phyloP scores from a whole-genome alignment of 2,329 filamentous ascomycete genomes.

The Orbilia quercus region DNA sequence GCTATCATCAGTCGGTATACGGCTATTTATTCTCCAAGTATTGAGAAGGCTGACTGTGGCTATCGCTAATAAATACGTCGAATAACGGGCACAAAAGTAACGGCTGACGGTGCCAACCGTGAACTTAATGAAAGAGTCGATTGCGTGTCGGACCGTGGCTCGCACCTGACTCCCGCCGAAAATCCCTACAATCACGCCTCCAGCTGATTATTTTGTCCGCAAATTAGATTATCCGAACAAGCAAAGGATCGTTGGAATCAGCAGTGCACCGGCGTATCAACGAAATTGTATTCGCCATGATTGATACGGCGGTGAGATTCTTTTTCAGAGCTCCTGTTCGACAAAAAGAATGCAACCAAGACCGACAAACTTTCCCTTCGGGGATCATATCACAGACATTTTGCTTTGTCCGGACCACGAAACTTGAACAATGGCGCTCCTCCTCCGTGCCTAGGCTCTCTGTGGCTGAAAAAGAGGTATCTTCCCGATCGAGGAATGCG shows the following conservation, averaged over 20 bases:
- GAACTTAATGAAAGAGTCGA: too few relatives aligned
- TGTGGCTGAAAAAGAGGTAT: slow-evolving; percentile 21
- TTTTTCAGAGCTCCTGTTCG: slow-evolving; percentile 36
- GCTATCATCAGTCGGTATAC: slow-evolving; percentile 7
- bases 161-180: not conserved
- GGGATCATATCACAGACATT: slow-evolving; percentile 44
- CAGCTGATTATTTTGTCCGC: not conserved
- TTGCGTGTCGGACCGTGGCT: not conserved
- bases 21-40: not conserved
- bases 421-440: slow-evolving; percentile 32
- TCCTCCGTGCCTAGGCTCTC: slow-evolving; percentile 24
- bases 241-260: slow-evolving; percentile 30
- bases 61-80: not conserved
- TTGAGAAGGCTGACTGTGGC: not conserved
- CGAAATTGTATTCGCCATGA: slow-evolving; percentile 38
- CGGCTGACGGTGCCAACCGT: not conserved
- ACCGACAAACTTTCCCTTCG: slow-evolving; percentile 52
- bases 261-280: slow-evolving; percentile 25
- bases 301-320: slow-evolving; percentile 51
- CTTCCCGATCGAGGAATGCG: not conserved
- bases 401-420: slow-evolving; percentile 20
- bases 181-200: not conserved
- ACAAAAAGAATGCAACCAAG: slow-evolving; percentile 25
- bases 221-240: slow-evolving; percentile 44
- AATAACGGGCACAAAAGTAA: slow-evolving; percentile 5